Evolutionary conservation across 805 yeast species (phyloP), one percentile per base, ranked within the genome.

Genomic region (Lachancea cidri): DNA sequence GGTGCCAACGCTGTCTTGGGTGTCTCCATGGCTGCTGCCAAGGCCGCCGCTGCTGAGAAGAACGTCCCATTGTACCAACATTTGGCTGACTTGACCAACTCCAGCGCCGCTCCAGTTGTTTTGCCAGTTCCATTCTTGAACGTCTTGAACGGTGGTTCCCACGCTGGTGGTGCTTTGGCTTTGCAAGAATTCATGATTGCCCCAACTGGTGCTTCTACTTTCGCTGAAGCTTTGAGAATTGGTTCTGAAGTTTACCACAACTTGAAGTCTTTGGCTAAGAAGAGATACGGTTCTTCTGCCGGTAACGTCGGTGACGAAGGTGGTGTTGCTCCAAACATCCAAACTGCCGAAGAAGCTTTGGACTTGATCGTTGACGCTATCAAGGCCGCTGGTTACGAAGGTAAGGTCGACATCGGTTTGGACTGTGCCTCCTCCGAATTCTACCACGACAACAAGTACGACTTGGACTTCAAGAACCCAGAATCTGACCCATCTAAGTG

Each of bases 251-350:
- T 89, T 59, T 91, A 91, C 93, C 98, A 91, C 82, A 76, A 78
- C 74, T 81, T 91, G 72, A 93, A 93, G 79, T 72, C 89, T 54
- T 74, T 85, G 63, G 83, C 98, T 71, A 86, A 86, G 81, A 83
- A 86, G 82, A 77, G 74, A 70, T 93, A 91, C 83, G 98, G 98
- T 68, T 83, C 86, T 66, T 83, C 95, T 51, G 98, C 98, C 64
- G 98, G 96, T 75, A 91, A 91, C 77, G 98, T 91, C 68, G 98
- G 98, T 81, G 98, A 91, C 73, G 98, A 91, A 80, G 98, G 98
- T 84, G 98, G 98, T 82, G 96, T 91, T 77, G 98, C 98, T 63
- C 98, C 98, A 72, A 86, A 88, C 72, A 82, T 93, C 57, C 78
- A 83, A 56, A 79, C 96, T 60, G 91, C 98, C 67, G 86, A 80